Base-by-base conservation (phyloP, 257 asterid genomes). In the Nicotiana attenuata region DNA sequence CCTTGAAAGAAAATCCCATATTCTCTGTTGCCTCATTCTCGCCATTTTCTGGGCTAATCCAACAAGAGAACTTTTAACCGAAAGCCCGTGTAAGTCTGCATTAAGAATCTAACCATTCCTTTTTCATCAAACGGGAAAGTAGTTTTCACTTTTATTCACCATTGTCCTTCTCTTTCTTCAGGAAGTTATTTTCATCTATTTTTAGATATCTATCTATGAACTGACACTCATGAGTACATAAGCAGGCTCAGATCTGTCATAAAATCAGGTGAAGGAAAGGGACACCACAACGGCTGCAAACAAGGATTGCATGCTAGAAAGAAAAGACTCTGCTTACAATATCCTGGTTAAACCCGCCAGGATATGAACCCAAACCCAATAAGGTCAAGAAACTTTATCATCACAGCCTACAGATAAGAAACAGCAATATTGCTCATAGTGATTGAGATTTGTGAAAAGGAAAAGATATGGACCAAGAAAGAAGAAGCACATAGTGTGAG, bases 1-100 rank as follows among this genome's bases (percentile, higher is more conserved):
- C 47, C 10, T 38, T 38, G 47, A 38, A 38, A 65, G 82, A 82
- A n/a, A 81, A 60, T 28, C 87, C 87, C 82, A 29, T 24, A 3
- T 33, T 66, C 76, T 29, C 47, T 38, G 10, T 7, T 38, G 47
- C 47, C 47, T 7, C 47, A 38, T 38, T 38, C 47, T 38, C 47
- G 47, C 47, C 47, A 38, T 38, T 38, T 38, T 38, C 47, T 7
- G 47, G 47, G 47, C 47, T 38, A 7, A 38, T 38, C 47, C 38
- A 33, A 33, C 38, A 33, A 33, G 38, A 33, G 7, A 33, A 33
- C 38, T 33, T 33, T 4, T 33, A 33, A 33, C 38, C 7, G 38
- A 33, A 33, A 33, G 7, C 38, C 7, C 38, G 38, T 33, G 38
- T 33, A 33, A 33, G 38, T 33, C 7, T 33, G 38, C 7, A 33